Evolutionary conservation across 1,139 yeast species (phyloP).

Genomic region (Schizosaccharomyces versatilis): DNA sequence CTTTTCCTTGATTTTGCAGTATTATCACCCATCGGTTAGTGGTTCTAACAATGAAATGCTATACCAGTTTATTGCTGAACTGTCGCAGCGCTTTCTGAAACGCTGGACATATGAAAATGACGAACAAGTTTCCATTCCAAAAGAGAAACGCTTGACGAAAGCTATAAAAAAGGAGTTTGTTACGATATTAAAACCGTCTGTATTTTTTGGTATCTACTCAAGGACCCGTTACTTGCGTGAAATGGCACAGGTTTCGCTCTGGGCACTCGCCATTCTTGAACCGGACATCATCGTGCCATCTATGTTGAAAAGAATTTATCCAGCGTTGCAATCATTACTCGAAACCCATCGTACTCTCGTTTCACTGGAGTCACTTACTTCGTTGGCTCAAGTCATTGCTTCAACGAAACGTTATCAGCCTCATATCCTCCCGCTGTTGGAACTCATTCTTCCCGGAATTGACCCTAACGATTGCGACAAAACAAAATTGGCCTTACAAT

Average conservation of each 20-base stretch:
- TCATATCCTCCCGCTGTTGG: conserved; percentile 54
- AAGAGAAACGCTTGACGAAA: background rate
- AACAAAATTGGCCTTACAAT: conserved; percentile 46
- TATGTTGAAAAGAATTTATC: conserved; percentile 55
- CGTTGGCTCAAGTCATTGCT: conserved; percentile 47
- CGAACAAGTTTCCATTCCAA: background rate
- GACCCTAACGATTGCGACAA: conserved; percentile 72
- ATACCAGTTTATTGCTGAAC: too few species aligned
- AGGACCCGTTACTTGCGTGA: background rate
- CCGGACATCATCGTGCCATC: conserved; percentile 43
- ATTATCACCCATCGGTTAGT: too few species aligned
- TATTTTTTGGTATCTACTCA: background rate
- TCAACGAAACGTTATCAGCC: conserved; percentile 44
- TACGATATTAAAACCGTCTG: background rate
- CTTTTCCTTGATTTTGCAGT: too few species aligned
- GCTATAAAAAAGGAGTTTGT: background rate
- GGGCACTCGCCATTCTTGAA: conserved; percentile 39
- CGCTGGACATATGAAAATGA: too few species aligned
- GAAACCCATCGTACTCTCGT: conserved; percentile 64
- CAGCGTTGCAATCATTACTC: conserved; percentile 55
- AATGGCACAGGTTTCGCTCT: conserved; percentile 20
- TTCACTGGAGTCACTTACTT: conserved; percentile 47
- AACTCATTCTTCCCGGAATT: conserved; percentile 55
- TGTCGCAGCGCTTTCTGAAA: too few species aligned
- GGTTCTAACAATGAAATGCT: too few species aligned